Conservation (phyloP, 139 green algal species). For the Microglena sp. region DNA sequence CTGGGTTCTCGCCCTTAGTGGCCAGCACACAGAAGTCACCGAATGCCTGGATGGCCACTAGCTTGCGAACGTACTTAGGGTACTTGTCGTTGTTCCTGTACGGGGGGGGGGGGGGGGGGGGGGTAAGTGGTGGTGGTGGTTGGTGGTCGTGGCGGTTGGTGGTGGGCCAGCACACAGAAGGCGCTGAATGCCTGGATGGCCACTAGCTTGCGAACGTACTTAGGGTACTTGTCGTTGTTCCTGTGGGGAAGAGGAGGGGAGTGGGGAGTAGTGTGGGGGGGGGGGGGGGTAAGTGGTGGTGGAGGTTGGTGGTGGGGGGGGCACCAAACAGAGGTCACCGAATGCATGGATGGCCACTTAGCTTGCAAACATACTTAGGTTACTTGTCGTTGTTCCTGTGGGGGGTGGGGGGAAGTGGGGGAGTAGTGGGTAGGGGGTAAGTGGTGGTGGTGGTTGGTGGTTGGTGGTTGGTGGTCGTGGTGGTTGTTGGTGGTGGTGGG, state of each 20-base stretch:
- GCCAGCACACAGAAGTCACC: slow-evolving; percentile 49
- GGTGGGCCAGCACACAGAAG: slow-evolving; percentile 19
- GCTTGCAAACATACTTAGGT: slow-evolving; percentile 1
- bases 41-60: slow-evolving; percentile 44
- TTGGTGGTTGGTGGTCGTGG: no score
- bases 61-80: slow-evolving; percentile 58
- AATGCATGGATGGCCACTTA: no score
- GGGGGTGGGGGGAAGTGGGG: no score
- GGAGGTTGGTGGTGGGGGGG: background rate
- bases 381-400: slow-evolving; percentile 31
- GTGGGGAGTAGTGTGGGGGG: background rate
- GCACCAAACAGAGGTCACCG: no score
- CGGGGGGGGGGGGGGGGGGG: background rate
- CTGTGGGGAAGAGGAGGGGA: background rate
- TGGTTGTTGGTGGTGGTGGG: no score
- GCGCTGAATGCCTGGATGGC: slow-evolving; percentile 32
- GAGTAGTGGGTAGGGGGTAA: no score
- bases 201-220: slow-evolving; percentile 64
- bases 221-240: slow-evolving; percentile 41
- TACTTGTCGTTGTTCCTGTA: slow-evolving; percentile 21
- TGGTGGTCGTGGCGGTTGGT: background rate
- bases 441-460: no score
- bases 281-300: background rate
- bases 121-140: background rate
- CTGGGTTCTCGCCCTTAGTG: slow-evolving; percentile 48